Evolutionary conservation across 345 rosid species (phyloP).

Genomic region (Eucalyptus regnans): DNA sequence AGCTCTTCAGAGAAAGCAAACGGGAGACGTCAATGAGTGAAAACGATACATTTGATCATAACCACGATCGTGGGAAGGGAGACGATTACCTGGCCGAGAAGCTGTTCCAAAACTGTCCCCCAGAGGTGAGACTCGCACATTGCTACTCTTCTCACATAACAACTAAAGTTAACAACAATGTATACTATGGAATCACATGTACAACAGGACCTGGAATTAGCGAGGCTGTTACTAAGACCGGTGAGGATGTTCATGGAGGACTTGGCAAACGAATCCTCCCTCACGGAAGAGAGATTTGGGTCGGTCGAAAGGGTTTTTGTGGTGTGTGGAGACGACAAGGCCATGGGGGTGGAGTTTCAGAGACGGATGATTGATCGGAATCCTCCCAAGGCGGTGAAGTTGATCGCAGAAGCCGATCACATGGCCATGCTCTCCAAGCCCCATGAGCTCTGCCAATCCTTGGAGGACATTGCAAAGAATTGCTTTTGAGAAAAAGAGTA

Average conservation of each 20-base stretch:
- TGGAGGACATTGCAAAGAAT: conserved; percentile 1
- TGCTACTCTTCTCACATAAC: not conserved
- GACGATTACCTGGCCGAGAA: not conserved
- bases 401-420: conserved; percentile 7
- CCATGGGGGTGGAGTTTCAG: conserved; percentile 13
- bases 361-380: not conserved
- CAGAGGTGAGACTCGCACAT: not conserved
- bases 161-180: not conserved
- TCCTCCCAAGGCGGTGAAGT: conserved; percentile 3
- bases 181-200: not conserved
- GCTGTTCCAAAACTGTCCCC: not conserved
- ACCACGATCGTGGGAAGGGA: not conserved
- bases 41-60: not conserved
- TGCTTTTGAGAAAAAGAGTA: not conserved
- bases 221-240: conserved; percentile 11
- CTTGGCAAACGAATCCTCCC: not conserved
- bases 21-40: not conserved
- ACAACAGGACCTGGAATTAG: conserved; percentile 21
- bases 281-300: conserved; percentile 7
- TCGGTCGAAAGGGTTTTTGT: conserved; percentile 13
- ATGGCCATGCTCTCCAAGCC: conserved; percentile 21
- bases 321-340: conserved; percentile 10
- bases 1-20: conserved; percentile 1
- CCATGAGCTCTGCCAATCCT: not conserved
- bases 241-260: conserved; percentile 10